Evolutionary conservation across 768 basidiomycete species (phyloP).

Genomic region (Russula lepida): DNA sequence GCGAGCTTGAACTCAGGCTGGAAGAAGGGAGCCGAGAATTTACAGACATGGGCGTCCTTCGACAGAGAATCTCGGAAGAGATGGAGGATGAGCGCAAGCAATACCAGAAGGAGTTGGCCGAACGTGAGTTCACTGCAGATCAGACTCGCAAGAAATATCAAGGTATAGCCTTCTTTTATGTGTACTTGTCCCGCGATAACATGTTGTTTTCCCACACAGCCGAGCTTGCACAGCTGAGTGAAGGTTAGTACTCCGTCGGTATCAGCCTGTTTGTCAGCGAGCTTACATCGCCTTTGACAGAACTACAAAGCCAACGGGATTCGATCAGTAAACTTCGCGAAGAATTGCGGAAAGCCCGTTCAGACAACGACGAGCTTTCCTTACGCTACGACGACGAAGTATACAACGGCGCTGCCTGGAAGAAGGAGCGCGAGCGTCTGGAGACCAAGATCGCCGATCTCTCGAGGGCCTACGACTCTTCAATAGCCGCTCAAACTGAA

Average conservation of each 20-base stretch:
- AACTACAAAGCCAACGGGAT: conserved; percentile 72
- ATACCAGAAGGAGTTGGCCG: conserved; percentile 71
- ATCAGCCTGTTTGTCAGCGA: neutral
- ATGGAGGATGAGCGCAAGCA: conserved; percentile 72
- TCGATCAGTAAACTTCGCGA: conserved; percentile 67
- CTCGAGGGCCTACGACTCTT: conserved; percentile 66
- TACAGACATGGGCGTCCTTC: conserved; percentile 54
- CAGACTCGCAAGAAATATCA: conserved; percentile 85
- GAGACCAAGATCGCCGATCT: conserved; percentile 75
- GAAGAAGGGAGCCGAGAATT: conserved; percentile 62
- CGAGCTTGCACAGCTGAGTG: conserved; percentile 70
- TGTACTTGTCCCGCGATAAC: neutral
- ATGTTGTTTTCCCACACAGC: conserved; percentile 33
- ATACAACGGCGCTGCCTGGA: conserved; percentile 72
- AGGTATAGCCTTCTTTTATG: conserved; percentile 35
- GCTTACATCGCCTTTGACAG: conserved; percentile 29
- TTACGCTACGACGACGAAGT: conserved; percentile 69
- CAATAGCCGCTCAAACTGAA: conserved; percentile 62
- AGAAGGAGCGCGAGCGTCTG: conserved; percentile 80
- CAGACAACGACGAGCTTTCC: conserved; percentile 69
- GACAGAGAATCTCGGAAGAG: conserved; percentile 63
- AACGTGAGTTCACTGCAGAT: conserved; percentile 68
- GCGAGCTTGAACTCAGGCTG: conserved; percentile 52
- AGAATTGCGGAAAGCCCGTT: conserved; percentile 69
- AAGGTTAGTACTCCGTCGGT: conserved; percentile 40